Evolutionary conservation across 306 rosid species (phyloP), one percentile per base, ranked within the genome.

Genomic region (Erythrophleum fordii): DNA sequence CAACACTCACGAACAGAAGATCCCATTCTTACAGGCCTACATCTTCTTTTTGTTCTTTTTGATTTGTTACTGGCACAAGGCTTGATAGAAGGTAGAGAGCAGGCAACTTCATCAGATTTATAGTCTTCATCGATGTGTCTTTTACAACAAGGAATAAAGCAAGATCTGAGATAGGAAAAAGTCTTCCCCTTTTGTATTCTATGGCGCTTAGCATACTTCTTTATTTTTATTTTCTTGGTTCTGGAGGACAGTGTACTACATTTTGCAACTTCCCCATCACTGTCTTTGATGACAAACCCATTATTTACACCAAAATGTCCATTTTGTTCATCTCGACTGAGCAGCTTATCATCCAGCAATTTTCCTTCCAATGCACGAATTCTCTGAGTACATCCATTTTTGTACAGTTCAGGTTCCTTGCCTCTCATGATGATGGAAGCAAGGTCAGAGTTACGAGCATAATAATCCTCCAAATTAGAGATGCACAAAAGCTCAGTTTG

Each of bases 371-470:
- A 89, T 31, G 98, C 95, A 80, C 82, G 88, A 45, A 87, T 82
- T 82, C 94, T 86, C 66, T 89, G 97, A 34, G 91, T 80, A 71
- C 91, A 86, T 59, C 97, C 93, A 75, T 91, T 89, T 76, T 83
- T 83, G 80, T 77, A 84, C 51, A 83, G 85, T 62, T 88, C 90
- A 58, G 85, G 85, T 59, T 89, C 86, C 80, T 85, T 87, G 74
- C 73, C 85, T 77, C 88, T 86, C 85, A 60, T 82, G 72, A 77
- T 82, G 83, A 87, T 68, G 78, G 94, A 89, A 66, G 91, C 59
- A 74, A 90, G 78, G 55, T 88, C 87, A 64, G 91, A 76, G 42
- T 82, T 81, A 64, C 79, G 85, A n/a, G 77, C 55, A 76, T 29
- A 44, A 69, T n/a, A 48, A 11, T 81, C 85, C 34, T 82, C 91